Evolutionary conservation across 148 eudicot genomes (phyloP), one percentile per base, ranked within the genome.

Genomic region (Vaccinium myrtillus): DNA sequence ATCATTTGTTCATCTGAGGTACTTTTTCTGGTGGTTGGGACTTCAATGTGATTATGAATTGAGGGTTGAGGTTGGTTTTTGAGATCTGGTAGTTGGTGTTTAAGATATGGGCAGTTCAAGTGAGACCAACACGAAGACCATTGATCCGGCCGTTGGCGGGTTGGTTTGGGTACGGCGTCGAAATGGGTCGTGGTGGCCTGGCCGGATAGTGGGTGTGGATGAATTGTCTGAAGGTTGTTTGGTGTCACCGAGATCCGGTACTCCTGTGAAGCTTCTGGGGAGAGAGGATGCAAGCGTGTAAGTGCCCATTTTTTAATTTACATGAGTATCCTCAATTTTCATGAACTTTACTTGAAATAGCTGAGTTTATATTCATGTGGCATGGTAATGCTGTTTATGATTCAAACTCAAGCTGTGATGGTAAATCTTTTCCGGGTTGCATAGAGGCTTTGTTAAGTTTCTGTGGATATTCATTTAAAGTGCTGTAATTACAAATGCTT

Each of bases 121-220:
- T 39, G 89, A 88, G 49, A 85, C 85, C n/a, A 84, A 77, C 58
- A 83, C 81, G 27, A 90, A 87, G 71, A 83, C 54, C 82, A 84
- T 94, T 65, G 92, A 91, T 86, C 80, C 81, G 15, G 80, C 88
- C 0, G 91, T 87, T 75, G 95, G 95, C 19, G 95, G 88, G 85
- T 90, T 94, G 87, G 96, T 94, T 76, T 94, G 98, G 98, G 96
- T 94, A 32, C 94, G 89, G 51, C 87, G 98, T 75, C 83, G 91
- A 85, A 94, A 94, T 32, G 98, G 98, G 89, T 88, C 93, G 2
- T 94, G 98, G 98, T 94, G 98, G 98, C 98, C 98, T 58, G 98
- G 98, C 73, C 92, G 90, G 85, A 90, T 94, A 67, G 58, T 94
- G 80, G 90, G 91, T 56, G 8, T 30, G 48, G 90, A 93, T 77